phyloP scores from a whole-genome alignment of 2,329 filamentous ascomycete genomes.

The Exserohilum turcica region DNA sequence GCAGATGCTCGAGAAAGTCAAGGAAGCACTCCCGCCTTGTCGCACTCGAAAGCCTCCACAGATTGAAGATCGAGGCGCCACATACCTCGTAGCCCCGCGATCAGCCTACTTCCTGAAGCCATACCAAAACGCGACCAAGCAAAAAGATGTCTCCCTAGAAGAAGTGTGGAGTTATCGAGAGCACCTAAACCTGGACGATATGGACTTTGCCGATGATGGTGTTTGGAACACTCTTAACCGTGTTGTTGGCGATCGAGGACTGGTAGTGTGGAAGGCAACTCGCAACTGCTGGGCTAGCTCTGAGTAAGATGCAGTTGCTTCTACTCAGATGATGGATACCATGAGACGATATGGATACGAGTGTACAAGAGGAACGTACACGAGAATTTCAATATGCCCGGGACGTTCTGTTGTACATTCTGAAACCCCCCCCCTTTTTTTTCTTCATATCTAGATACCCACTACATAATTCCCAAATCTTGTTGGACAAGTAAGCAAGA shows the following conservation, averaged over 20 bases:
- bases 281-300: slow-evolving; percentile 43
- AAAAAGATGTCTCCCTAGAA: slow-evolving; percentile 63
- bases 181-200: slow-evolving; percentile 78
- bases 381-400: not conserved
- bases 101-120: slow-evolving; percentile 73
- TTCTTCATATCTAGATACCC: slow-evolving; percentile 10
- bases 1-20: slow-evolving; percentile 64
- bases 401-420: not conserved
- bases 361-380: not conserved
- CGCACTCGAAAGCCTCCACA: slow-evolving; percentile 33
- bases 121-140: slow-evolving; percentile 40
- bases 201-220: slow-evolving; percentile 79
- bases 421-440: not conserved
- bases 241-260: slow-evolving; percentile 61
- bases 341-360: not conserved
- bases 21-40: slow-evolving; percentile 59
- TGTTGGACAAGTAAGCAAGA: not conserved
- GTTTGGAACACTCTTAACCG: slow-evolving; percentile 71
- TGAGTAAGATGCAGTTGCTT: not conserved
- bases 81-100: slow-evolving; percentile 69
- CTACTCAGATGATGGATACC: not conserved
- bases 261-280: slow-evolving; percentile 52
- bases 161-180: slow-evolving; percentile 71
- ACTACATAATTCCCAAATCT: not conserved
- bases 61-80: slow-evolving; percentile 61